Evolutionary conservation across 192 early-diverging fungal species (phyloP).

Genomic region (Umbelopsis vinacea): DNA sequence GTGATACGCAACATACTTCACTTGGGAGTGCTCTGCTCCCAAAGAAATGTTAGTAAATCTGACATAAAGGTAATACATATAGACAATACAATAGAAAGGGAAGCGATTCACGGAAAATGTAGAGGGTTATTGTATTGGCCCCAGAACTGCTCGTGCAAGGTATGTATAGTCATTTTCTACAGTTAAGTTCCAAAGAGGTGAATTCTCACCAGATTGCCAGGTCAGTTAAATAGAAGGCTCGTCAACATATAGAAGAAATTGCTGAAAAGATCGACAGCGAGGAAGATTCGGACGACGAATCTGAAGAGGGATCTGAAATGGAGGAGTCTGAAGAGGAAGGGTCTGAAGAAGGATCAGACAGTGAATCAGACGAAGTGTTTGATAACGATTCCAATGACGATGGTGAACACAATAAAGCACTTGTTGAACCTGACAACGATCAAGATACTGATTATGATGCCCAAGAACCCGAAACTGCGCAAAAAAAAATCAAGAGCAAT

Average conservation of each 20-base stretch:
- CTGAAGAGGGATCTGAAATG: not conserved
- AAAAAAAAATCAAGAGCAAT: not conserved
- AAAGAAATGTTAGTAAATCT: too few relatives aligned
- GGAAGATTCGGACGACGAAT: not conserved
- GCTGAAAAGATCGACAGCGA: not conserved
- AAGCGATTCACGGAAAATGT: too few relatives aligned
- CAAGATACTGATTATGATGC: too few relatives aligned
- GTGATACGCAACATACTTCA: too few relatives aligned
- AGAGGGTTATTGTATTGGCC: too few relatives aligned
- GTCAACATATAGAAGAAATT: not conserved
- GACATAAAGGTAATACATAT: too few relatives aligned
- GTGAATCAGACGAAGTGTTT: not conserved
- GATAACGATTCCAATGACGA: too few relatives aligned
- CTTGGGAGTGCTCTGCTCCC: too few relatives aligned
- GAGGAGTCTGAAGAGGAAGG: not conserved
- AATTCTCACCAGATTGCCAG: not conserved
- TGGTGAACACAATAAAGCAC: too few relatives aligned
- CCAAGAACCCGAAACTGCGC: not conserved
- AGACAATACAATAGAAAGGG: too few relatives aligned
- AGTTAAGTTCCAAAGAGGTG: too few relatives aligned
- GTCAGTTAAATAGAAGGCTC: not conserved
- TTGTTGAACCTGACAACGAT: too few relatives aligned
- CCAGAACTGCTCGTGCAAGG: slow-evolving; percentile 4
- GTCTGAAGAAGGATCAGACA: not conserved
- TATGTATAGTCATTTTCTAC: not conserved